These are phyloP conservation scores for Penicillium aurantiogriseum DNA, from an alignment of 2,329 filamentous ascomycete genomes.

Conservation along the genomic window DNA sequence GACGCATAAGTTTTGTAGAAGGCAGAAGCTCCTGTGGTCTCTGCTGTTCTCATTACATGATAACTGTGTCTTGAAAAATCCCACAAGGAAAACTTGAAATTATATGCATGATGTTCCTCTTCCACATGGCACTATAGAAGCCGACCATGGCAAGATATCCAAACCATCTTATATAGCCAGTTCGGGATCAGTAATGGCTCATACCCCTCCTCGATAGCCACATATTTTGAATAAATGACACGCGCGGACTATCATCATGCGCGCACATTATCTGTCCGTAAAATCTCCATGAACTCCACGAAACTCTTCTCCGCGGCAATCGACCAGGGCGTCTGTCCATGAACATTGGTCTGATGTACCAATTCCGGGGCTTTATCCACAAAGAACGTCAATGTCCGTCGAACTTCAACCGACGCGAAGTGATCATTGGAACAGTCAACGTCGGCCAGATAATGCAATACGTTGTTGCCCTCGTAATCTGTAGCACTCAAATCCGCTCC, in stretches of 20 bases:
- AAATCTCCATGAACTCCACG: not conserved
- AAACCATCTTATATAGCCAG: not conserved
- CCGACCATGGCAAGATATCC: not conserved
- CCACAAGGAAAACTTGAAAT: no score
- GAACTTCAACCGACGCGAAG: not conserved
- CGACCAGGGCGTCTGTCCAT: constrained; percentile 1
- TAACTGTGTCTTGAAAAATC: no score
- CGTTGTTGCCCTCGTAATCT: constrained; percentile 4
- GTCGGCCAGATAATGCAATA: constrained; percentile 7
- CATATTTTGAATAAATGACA: not conserved
- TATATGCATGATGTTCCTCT: no score
- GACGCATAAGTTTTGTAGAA: not conserved
- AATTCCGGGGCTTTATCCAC: constrained; percentile 4
- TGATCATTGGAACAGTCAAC: not conserved
- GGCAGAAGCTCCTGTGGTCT: not conserved
- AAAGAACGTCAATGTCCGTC: constrained; percentile 1
- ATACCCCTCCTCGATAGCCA: not conserved
- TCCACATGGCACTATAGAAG: no score
- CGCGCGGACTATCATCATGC: not conserved
- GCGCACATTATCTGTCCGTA: not conserved
- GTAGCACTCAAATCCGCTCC: constrained; percentile 7
- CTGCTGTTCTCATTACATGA: not conserved
- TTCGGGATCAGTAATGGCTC: not conserved
- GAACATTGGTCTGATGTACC: not conserved
- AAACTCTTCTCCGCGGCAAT: not conserved